These are phyloP conservation scores for Yamadazyma endophytica DNA, from an alignment of 805 yeast genomes.

Conservation along the genomic window DNA sequence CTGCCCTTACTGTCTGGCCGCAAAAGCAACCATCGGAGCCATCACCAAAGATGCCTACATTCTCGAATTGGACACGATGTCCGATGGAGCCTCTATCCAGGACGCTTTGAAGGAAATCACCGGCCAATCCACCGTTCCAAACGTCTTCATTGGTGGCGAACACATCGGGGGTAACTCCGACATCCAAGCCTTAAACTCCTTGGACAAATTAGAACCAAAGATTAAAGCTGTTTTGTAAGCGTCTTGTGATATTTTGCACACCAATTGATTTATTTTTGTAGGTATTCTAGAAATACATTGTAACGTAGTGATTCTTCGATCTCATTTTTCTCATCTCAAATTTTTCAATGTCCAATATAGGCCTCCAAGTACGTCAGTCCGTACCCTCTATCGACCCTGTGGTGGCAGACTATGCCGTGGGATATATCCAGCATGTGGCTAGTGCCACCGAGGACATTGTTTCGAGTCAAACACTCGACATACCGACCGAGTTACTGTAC, in stretches of 20 bases:
- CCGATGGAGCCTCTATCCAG: slow-evolving; percentile 81
- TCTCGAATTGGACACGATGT: slow-evolving; percentile 49
- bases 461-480: slow-evolving; percentile 66
- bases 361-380: slow-evolving; percentile 72
- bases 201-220: slow-evolving; percentile 52
- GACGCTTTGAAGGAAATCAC: slow-evolving; percentile 71
- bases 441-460: slow-evolving; percentile 76
- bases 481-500: slow-evolving; percentile 64
- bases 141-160: slow-evolving; percentile 82
- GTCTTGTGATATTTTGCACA: too few relatives aligned
- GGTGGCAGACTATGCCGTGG: slow-evolving; percentile 86
- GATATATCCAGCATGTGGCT: slow-evolving; percentile 83
- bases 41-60: slow-evolving; percentile 46
- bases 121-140: slow-evolving; percentile 93
- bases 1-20: slow-evolving; percentile 40
- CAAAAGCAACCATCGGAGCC: slow-evolving; percentile 42
- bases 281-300: too few relatives aligned
- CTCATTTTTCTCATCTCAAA: slow-evolving; percentile 1
- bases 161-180: slow-evolving; percentile 96
- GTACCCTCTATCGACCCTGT: slow-evolving; percentile 83
- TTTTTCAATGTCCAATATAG: slow-evolving; percentile 35
- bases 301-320: too few relatives aligned
- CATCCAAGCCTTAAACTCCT: slow-evolving; percentile 63
- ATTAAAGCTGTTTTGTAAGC: slow-evolving; percentile 35
- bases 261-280: too few relatives aligned